Percentiles rank a stretch among this genome's conserved stretches.
These are phyloP conservation scores for Entoloma clypeatum DNA, from an alignment of 1,284 basidiomycete genomes.

Conservation along the genomic window DNA sequence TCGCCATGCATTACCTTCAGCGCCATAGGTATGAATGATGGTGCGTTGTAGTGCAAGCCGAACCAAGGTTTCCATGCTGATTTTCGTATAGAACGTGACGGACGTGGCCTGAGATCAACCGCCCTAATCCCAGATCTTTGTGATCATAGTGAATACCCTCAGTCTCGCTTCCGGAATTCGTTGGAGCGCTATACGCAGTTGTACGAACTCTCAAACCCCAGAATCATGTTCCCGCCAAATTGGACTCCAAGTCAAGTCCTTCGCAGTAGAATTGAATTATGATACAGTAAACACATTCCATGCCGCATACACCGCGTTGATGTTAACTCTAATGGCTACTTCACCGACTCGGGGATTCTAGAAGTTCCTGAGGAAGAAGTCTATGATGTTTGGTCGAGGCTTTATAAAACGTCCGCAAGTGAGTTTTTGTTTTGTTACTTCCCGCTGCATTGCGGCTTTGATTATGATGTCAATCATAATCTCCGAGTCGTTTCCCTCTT, in stretches of 20 bases:
- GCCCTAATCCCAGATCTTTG: slow-evolving; percentile 37
- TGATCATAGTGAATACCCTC: slow-evolving; percentile 41
- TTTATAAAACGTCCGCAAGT: slow-evolving; percentile 33
- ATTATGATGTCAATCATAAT: too few relatives aligned
- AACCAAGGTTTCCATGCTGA: slow-evolving; percentile 2
- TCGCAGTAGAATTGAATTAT: slow-evolving; percentile 35
- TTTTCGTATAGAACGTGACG: slow-evolving; percentile 11
- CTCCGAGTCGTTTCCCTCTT: too few relatives aligned
- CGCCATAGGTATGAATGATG: slow-evolving; percentile 40
- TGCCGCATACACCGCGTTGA: slow-evolving; percentile 36
- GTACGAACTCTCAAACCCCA: too few relatives aligned
- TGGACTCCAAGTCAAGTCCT: slow-evolving; percentile 44
- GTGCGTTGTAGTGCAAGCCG: slow-evolving; percentile 24
- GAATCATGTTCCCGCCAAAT: too few relatives aligned
- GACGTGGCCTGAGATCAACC: slow-evolving; percentile 27
- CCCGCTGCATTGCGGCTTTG: background rate
- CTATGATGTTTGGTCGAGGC: slow-evolving; percentile 32
- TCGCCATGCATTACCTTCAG: slow-evolving; percentile 40
- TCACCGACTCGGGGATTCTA: slow-evolving; percentile 26
- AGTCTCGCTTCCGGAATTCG: slow-evolving; percentile 46
- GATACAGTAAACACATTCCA: slow-evolving; percentile 15
- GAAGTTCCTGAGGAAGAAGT: slow-evolving; percentile 19
- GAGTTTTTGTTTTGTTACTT: slow-evolving; percentile 10
- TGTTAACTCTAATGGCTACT: slow-evolving; percentile 32
- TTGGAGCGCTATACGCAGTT: too few relatives aligned